phyloP scores from a whole-genome alignment of 2,329 filamentous ascomycete genomes.

The Fusarium newnesense region DNA sequence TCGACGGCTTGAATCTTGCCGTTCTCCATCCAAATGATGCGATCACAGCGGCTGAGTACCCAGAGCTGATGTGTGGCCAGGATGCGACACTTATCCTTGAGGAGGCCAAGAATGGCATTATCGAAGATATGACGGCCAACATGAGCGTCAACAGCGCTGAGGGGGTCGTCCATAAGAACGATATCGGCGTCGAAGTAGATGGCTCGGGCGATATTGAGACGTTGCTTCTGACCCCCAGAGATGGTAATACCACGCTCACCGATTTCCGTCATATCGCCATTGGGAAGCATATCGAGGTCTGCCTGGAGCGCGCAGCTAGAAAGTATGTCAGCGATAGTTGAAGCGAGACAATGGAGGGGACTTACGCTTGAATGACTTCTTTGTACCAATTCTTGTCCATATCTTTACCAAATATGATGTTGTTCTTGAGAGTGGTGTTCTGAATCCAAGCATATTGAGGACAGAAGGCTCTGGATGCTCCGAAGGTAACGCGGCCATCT shows the following conservation, averaged over 20 bases:
- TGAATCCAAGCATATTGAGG: conserved; percentile 99
- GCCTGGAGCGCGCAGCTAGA: conserved; percentile 79
- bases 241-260: conserved; percentile 96
- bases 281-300: conserved; percentile 93
- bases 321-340: background rate
- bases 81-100: conserved; percentile 89
- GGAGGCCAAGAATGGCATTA: conserved; percentile 87
- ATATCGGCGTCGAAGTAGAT: conserved; percentile 77
- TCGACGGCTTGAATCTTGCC: conserved; percentile 87
- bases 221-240: conserved; percentile 94
- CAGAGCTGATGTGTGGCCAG: conserved; percentile 96
- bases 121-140: conserved; percentile 86
- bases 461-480: conserved; percentile 87
- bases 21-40: conserved; percentile 92
- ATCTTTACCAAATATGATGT: conserved; percentile 89
- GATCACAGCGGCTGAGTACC: conserved; percentile 88
- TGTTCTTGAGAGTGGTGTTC: conserved; percentile 86
- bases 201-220: conserved; percentile 89
- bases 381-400: conserved; percentile 83
- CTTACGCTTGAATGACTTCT: conserved; percentile 79
- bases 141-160: conserved; percentile 76
- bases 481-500: conserved; percentile 76
- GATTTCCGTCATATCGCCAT: conserved; percentile 90
- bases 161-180: conserved; percentile 75
- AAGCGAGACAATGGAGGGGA: background rate